Conservation (phyloP, 345 rosid species). For the Barbarea vulgaris region DNA sequence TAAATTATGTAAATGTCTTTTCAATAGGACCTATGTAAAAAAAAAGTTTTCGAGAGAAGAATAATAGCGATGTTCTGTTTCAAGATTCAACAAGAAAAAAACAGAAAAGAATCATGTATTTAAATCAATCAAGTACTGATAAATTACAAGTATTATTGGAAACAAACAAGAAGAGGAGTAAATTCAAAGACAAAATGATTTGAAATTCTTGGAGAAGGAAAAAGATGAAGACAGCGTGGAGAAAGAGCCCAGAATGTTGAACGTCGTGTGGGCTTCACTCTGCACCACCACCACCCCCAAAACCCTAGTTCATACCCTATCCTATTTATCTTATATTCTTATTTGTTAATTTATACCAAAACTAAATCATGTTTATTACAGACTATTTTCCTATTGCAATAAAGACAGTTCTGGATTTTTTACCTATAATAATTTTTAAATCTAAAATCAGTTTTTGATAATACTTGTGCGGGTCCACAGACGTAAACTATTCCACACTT, state of each 20-base stretch:
- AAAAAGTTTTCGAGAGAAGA: slow-evolving; percentile 26
- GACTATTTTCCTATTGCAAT: neutral
- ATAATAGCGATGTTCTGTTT: slow-evolving; percentile 26
- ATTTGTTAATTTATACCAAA: neutral
- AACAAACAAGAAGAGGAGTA: slow-evolving; percentile 55
- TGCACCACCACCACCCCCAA: slow-evolving; percentile 38
- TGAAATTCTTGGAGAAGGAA: slow-evolving; percentile 77
- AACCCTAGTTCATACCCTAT: slow-evolving; percentile 42
- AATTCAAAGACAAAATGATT: slow-evolving; percentile 98
- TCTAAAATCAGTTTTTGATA: neutral
- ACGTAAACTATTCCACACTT: neutral
- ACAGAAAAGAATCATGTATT: slow-evolving; percentile 38
- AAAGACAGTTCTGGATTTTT: neutral
- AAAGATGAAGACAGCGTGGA: slow-evolving; percentile 72
- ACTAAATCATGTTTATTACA: neutral
- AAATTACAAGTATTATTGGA: slow-evolving; percentile 37
- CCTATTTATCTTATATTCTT: slow-evolving; percentile 20
- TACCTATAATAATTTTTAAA: neutral
- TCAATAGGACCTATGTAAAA: slow-evolving; percentile 27
- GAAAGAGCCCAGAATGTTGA: slow-evolving; percentile 61
- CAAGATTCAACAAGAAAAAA: slow-evolving; percentile 41
- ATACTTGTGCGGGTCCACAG: neutral
- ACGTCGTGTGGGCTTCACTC: slow-evolving; percentile 67
- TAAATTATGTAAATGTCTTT: slow-evolving; percentile 15
- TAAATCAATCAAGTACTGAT: slow-evolving; percentile 35